Percentiles rank a stretch among this genome's conserved stretches.
Evolutionary conservation across 495 filamentous ascomycete genomes (phyloP).

Genomic region (Halenospora varia): DNA sequence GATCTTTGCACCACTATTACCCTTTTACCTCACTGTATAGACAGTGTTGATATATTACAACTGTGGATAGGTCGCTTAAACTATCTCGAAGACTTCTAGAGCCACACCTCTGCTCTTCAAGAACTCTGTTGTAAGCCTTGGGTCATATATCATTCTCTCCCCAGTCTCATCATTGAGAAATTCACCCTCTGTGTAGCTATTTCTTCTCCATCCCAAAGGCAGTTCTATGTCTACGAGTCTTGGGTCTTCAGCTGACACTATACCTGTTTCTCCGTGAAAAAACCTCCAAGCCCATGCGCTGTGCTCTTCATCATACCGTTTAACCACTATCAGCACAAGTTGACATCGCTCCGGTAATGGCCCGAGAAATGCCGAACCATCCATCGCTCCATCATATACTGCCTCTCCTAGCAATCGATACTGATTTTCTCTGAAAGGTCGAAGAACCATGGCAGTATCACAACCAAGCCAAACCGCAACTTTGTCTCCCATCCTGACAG

Average conservation of each 20-base stretch:
- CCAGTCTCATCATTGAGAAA: background rate
- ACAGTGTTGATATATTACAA: no score
- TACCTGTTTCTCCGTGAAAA: background rate
- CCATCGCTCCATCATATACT: background rate
- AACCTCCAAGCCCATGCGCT: background rate
- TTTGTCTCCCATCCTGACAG: background rate
- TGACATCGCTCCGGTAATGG: background rate
- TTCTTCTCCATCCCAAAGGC: background rate
- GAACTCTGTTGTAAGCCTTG: background rate
- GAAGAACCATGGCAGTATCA: background rate
- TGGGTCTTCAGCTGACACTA: background rate
- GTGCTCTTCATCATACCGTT: background rate
- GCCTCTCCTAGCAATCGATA: constrained; percentile 4
- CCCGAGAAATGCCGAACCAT: constrained; percentile 5
- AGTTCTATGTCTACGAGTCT: background rate
- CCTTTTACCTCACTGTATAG: no score
- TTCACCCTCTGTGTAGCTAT: background rate
- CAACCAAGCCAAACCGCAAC: constrained; percentile 4
- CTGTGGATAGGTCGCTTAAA: no score
- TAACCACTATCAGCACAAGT: no score
- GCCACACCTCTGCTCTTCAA: background rate
- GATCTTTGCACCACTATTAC: no score
- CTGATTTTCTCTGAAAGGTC: background rate
- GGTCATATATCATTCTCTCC: background rate
- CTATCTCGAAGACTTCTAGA: background rate